Evolutionary conservation across 306 rosid species (phyloP).

Genomic region (Canavalia ensiformis): DNA sequence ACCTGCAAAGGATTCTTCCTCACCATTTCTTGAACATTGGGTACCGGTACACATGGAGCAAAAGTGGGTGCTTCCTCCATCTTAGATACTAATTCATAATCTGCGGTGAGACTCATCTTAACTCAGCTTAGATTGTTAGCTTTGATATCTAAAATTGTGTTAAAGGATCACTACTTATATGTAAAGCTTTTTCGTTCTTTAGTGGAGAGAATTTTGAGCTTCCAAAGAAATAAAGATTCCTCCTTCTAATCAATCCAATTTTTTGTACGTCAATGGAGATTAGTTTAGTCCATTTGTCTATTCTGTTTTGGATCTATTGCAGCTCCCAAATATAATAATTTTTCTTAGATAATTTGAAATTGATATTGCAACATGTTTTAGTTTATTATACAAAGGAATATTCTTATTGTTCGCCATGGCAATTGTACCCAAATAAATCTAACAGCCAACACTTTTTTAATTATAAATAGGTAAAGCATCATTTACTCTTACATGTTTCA

Average conservation of each 20-base stretch:
- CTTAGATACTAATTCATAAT: background rate
- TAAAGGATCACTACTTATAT: background rate
- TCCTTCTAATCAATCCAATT: too few species aligned
- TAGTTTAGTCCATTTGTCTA: background rate
- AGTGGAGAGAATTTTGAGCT: too few species aligned
- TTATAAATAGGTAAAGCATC: too few species aligned
- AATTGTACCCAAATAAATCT: too few species aligned
- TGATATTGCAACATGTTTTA: too few species aligned
- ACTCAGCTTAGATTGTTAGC: background rate
- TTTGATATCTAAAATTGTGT: background rate
- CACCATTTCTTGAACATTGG: constrained; percentile 62
- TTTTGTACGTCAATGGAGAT: background rate
- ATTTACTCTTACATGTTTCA: too few species aligned
- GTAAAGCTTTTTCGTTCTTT: too few species aligned
- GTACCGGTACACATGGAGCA: background rate
- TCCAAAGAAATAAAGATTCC: too few species aligned
- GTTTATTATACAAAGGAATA: too few species aligned
- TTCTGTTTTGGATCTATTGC: constrained; percentile 1
- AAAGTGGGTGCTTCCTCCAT: constrained; percentile 39
- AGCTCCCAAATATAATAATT: background rate
- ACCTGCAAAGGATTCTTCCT: constrained; percentile 46
- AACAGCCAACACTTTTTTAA: too few species aligned
- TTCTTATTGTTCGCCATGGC: too few species aligned
- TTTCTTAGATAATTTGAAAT: too few species aligned
- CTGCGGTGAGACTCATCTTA: constrained; percentile 42